Conservation (phyloP, 2,329 filamentous ascomycete genomes). For the Colletotrichum scovillei region DNA sequence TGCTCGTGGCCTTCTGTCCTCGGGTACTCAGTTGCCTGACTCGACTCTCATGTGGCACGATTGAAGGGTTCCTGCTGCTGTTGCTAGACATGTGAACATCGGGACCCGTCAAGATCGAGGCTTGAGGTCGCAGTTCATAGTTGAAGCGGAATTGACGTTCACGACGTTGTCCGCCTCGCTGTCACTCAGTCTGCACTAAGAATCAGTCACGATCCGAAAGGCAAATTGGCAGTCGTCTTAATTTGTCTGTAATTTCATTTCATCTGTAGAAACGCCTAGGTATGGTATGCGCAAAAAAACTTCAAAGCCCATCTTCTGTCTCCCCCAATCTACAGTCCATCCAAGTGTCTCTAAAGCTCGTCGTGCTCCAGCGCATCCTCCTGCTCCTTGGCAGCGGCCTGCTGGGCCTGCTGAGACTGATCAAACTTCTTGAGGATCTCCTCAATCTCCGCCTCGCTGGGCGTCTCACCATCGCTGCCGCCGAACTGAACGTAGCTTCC, state of each 20-base stretch:
- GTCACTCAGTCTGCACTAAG: not conserved
- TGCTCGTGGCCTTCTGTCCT: not conserved
- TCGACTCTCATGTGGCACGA: not conserved
- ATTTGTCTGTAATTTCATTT: conserved; percentile 12
- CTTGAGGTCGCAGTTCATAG: no score
- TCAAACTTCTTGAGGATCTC: conserved; percentile 56
- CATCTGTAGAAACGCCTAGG: conserved; percentile 5
- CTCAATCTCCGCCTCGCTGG: conserved; percentile 61
- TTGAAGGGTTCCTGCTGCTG: not conserved
- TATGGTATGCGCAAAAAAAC: conserved; percentile 20
- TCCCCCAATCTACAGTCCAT: not conserved
- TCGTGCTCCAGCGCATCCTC: conserved; percentile 45
- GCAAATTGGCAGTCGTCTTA: not conserved
- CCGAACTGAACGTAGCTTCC: conserved; percentile 45
- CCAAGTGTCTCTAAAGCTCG: conserved; percentile 44
- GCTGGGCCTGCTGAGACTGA: conserved; percentile 40
- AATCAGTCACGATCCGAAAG: not conserved
- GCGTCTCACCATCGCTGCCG: conserved; percentile 41
- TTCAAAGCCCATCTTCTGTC: conserved; percentile 1
- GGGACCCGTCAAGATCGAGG: not conserved
- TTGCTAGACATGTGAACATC: not conserved
- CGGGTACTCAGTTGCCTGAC: not conserved
- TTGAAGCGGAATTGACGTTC: not conserved
- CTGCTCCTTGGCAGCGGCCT: conserved; percentile 34
- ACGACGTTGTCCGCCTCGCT: not conserved